These are phyloP conservation scores for Solioccasus polychromus DNA, from an alignment of 768 basidiomycete genomes.

Conservation along the genomic window DNA sequence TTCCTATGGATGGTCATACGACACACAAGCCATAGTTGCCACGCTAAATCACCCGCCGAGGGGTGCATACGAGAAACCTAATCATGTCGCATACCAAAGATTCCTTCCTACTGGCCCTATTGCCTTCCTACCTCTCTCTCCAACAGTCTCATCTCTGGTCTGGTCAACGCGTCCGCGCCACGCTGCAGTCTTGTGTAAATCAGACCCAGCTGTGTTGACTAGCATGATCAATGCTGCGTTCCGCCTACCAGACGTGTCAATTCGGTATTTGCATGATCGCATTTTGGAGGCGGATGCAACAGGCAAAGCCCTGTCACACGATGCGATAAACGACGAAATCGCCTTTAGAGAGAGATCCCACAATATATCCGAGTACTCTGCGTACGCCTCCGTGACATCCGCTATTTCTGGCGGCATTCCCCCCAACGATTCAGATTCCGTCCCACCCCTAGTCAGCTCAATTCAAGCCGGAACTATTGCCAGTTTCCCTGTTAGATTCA, in stretches of 20 bases:
- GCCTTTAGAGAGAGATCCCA: constrained; percentile 73
- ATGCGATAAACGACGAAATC: constrained; percentile 60
- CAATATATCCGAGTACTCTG: constrained; percentile 58
- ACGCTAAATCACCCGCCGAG: constrained; percentile 76
- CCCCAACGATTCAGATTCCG: constrained; percentile 52
- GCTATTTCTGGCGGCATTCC: constrained; percentile 47
- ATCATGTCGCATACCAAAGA: constrained; percentile 86
- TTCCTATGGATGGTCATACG: constrained; percentile 90
- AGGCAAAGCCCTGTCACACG: constrained; percentile 44
- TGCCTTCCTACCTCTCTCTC: constrained; percentile 87
- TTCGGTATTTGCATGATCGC: constrained; percentile 62
- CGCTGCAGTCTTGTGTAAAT: constrained; percentile 66
- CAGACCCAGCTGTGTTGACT: constrained; percentile 60
- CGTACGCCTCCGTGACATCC: constrained; percentile 50
- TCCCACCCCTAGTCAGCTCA: constrained; percentile 74
- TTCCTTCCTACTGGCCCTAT: constrained; percentile 95
- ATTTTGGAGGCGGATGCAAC: constrained; percentile 52
- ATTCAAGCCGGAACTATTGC: constrained; percentile 76
- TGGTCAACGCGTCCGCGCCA: constrained; percentile 87
- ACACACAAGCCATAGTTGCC: constrained; percentile 86
- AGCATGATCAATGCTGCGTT: constrained; percentile 90
- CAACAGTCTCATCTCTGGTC: constrained; percentile 80
- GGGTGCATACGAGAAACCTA: constrained; percentile 56
- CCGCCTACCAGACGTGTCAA: constrained; percentile 71
- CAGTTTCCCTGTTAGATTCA: constrained; percentile 86